These are phyloP conservation scores for Zostera marina DNA, from an alignment of 116 monocot genomes.

Conservation along the genomic window DNA sequence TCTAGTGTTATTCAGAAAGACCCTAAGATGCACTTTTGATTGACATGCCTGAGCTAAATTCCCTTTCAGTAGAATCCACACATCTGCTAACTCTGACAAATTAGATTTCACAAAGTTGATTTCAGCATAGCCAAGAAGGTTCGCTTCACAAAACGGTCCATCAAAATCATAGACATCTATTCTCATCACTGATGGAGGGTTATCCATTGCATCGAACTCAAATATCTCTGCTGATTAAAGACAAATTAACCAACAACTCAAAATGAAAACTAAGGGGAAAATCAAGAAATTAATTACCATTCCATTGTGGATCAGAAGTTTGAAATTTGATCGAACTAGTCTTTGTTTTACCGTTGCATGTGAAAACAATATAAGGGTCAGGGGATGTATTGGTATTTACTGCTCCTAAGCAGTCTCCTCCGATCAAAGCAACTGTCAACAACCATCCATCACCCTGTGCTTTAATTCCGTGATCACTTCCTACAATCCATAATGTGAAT, in stretches of 20 bases:
- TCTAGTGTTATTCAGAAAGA: constrained; percentile 74
- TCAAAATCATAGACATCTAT: constrained; percentile 84
- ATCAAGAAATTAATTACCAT: constrained; percentile 36
- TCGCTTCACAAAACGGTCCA: constrained; percentile 77
- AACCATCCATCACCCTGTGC: constrained; percentile 97
- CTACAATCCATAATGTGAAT: constrained; percentile 14
- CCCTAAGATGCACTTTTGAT: constrained; percentile 72
- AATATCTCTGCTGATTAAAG: constrained; percentile 64
- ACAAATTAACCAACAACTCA: background rate
- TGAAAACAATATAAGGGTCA: constrained; percentile 89
- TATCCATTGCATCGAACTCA: constrained; percentile 95
- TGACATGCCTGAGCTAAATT: constrained; percentile 74
- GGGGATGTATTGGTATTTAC: constrained; percentile 46
- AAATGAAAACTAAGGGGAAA: background rate
- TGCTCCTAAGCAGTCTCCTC: constrained; percentile 50
- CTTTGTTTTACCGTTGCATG: constrained; percentile 74
- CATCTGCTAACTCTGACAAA: constrained; percentile 70
- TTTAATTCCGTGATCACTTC: constrained; percentile 84
- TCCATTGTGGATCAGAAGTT: constrained; percentile 76
- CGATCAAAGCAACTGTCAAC: constrained; percentile 87
- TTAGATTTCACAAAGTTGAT: constrained; percentile 86
- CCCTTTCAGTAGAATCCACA: constrained; percentile 78
- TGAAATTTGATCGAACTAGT: constrained; percentile 99
- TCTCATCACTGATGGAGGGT: constrained; percentile 82
- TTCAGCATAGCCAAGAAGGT: constrained; percentile 74